Conservation (phyloP, 2,329 filamentous ascomycete genomes). For the Sporothrix pallida region DNA sequence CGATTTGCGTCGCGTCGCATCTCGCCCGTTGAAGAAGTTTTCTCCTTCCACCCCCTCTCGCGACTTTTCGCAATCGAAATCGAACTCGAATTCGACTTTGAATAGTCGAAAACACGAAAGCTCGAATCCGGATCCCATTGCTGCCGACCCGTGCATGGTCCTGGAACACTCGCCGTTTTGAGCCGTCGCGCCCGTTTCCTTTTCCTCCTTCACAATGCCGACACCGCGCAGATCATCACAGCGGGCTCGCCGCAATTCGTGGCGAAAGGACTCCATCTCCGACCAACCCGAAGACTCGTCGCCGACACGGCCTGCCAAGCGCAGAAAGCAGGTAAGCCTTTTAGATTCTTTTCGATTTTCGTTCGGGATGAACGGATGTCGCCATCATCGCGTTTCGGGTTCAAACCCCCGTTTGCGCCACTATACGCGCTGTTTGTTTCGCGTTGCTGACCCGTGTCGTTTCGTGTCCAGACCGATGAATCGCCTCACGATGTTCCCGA, state of each 20-base stretch:
- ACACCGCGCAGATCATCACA: slow-evolving; percentile 44
- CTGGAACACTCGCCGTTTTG: slow-evolving; percentile 17
- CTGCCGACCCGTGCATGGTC: slow-evolving; percentile 26
- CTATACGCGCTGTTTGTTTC: slow-evolving; percentile 24
- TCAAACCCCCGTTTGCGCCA: slow-evolving; percentile 1
- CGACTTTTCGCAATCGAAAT: background rate
- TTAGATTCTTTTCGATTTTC: too few species aligned
- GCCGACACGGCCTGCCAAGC: slow-evolving; percentile 66
- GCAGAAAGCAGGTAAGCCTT: slow-evolving; percentile 63
- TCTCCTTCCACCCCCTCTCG: background rate
- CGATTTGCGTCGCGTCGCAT: slow-evolving; percentile 31
- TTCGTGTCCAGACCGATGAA: slow-evolving; percentile 48
- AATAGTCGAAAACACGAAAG: too few species aligned
- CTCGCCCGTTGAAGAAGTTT: slow-evolving; percentile 18
- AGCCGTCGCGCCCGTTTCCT: slow-evolving; percentile 6
- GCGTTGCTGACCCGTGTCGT: slow-evolving; percentile 15
- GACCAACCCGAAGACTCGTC: slow-evolving; percentile 57
- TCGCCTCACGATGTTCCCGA: slow-evolving; percentile 54
- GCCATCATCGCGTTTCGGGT: background rate
- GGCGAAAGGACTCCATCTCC: slow-evolving; percentile 42
- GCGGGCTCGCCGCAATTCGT: slow-evolving; percentile 44
- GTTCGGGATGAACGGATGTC: too few species aligned
- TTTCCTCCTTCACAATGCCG: slow-evolving; percentile 40
- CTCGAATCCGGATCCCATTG: slow-evolving; percentile 6
- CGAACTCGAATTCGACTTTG: too few species aligned